A percentile compares a stretch with the other conserved stretches of the same genome.
These are phyloP conservation scores for Arctium lappa DNA, from an alignment of 129 eudicot species.

Conservation along the genomic window DNA sequence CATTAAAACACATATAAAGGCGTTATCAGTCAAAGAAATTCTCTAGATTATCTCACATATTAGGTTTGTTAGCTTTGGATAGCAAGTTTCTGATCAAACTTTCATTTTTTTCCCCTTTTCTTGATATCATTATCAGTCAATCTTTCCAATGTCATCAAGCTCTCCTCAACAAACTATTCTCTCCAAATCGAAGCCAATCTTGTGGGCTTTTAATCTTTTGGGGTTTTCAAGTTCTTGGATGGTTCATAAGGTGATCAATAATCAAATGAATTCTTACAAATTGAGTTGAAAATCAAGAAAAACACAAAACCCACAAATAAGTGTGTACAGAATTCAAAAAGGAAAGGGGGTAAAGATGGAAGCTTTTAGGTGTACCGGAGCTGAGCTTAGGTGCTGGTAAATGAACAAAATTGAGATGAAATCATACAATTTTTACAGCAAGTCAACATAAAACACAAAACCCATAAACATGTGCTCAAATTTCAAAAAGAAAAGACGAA, in stretches of 20 bases:
- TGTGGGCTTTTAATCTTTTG: neutral
- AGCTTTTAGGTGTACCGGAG: neutral
- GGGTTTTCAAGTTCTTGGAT: neutral
- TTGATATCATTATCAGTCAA: neutral
- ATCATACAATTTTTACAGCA: neutral
- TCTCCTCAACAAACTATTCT: neutral
- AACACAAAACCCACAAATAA: neutral
- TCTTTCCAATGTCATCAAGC: neutral
- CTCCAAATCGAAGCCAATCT: neutral
- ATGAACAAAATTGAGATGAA: neutral
- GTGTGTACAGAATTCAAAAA: neutral
- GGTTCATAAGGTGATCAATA: neutral
- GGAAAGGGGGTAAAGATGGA: too few species aligned
- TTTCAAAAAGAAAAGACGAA: neutral
- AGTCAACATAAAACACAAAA: constrained; percentile 15
- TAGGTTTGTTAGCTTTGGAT: neutral
- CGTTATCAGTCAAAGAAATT: too few species aligned
- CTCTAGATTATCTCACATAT: neutral
- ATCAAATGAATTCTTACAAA: neutral
- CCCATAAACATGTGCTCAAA: neutral
- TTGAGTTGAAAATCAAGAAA: constrained; percentile 14
- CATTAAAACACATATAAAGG: neutral
- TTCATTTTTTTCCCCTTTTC: neutral
- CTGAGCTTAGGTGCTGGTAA: neutral
- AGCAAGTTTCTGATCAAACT: neutral